Conservation (phyloP, 208 protist genomes). For the Crithidia mellificae region DNA sequence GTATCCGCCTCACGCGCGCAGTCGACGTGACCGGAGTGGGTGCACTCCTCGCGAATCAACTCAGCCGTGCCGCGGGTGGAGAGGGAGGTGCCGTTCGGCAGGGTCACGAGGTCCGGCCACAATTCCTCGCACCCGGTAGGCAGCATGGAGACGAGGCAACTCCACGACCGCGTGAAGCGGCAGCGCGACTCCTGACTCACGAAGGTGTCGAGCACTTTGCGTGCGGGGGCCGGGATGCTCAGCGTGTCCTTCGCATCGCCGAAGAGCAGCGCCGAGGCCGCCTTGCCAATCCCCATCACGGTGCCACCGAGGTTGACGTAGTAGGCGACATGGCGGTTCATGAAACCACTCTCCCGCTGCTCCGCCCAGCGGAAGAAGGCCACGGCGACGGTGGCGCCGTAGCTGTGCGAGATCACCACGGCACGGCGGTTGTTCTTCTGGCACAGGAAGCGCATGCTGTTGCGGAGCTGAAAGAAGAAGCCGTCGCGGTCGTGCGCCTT, state of each 20-base stretch:
- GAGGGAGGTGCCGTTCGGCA: conserved; percentile 65
- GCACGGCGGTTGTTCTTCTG: conserved; percentile 70
- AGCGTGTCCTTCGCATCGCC: conserved; percentile 89
- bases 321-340: conserved; percentile 83
- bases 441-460: conserved; percentile 67
- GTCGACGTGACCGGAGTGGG: conserved; percentile 51
- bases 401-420: conserved; percentile 90
- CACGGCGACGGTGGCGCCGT: conserved; percentile 77
- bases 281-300: conserved; percentile 80
- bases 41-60: conserved; percentile 48
- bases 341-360: conserved; percentile 66
- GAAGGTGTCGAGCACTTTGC: conserved; percentile 77
- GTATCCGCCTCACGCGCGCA: conserved; percentile 40
- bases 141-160: conserved; percentile 72
- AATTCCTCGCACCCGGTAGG: conserved; percentile 63
- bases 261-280: conserved; percentile 68
- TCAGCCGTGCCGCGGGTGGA: conserved; percentile 31
- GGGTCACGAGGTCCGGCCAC: conserved; percentile 43
- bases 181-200: conserved; percentile 66
- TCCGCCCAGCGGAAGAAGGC: conserved; percentile 91
- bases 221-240: conserved; percentile 58
- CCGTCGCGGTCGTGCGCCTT: conserved; percentile 80
- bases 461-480: conserved; percentile 78
- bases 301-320: conserved; percentile 88
- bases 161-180: conserved; percentile 72